phyloP scores from a whole-genome alignment of 169 alveolate species.

The Plasmodium knowlesi region DNA sequence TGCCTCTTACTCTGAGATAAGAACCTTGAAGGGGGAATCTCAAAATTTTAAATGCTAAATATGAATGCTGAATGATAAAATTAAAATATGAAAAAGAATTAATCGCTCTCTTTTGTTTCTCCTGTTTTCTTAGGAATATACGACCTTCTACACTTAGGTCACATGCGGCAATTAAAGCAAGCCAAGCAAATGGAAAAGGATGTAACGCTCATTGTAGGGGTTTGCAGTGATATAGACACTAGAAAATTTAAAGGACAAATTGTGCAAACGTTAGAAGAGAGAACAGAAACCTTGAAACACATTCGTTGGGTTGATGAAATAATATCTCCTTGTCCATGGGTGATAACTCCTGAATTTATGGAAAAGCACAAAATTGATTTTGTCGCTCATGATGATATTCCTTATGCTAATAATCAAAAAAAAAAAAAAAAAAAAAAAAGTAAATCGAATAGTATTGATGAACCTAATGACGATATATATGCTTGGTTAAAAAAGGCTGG shows the following conservation, averaged over 20 bases:
- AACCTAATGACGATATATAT: conserved; percentile 90
- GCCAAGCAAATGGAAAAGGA: conserved; percentile 95
- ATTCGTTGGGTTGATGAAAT: conserved; percentile 98
- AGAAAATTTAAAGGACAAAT: conserved; percentile 93
- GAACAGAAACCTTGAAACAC: conserved; percentile 95
- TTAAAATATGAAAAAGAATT: not conserved
- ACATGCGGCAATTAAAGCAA: conserved; percentile 96
- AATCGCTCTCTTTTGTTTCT: no score
- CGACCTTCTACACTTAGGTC: conserved; percentile 97
- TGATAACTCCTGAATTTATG: conserved; percentile 91
- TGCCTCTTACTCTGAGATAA: not conserved
- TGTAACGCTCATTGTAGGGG: conserved; percentile 95
- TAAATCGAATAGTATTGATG: conserved; percentile 76
- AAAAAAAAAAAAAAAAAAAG: conserved; percentile 77
- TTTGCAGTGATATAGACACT: conserved; percentile 96
- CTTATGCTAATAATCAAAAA: conserved; percentile 88
- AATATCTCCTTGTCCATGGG: conserved; percentile 97
- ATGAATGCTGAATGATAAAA: no score
- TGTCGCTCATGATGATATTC: conserved; percentile 96
- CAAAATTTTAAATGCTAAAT: no score
- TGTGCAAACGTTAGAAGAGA: conserved; percentile 94
- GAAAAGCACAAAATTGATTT: conserved; percentile 92
- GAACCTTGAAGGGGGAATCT: no score
- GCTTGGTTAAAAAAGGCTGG: conserved; percentile 94
- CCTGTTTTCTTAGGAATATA: conserved; percentile 90